Base-by-base conservation (phyloP, 805 yeast species). In the Candida suzukii region DNA sequence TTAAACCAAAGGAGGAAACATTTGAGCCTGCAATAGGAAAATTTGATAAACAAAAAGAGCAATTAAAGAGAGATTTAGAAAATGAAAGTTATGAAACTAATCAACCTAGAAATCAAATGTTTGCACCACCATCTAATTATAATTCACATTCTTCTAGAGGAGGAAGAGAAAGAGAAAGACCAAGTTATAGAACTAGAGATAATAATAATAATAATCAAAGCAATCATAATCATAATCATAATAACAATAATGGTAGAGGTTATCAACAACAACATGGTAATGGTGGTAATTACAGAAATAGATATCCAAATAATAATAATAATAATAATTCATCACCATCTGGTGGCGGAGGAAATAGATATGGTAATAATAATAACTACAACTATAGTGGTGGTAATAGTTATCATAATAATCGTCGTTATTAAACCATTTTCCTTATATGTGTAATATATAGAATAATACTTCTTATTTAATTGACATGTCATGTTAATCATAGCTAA, bases 121-220 rank as follows among this genome's bases (percentile, higher is more conserved):
- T 47, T 41, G 52, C 52, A 9, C 53, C 54, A 3, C 53, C 53
- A 1, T 14, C 46, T 3, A 39, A 44, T 8, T 50, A 50, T 14
- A 12, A 24, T 24, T 16, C 18, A 12, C 26, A n/a, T n/a, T n/a
- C 35, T 7, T 4, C 8, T 21, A n/a, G 30, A 17, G 30, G 37
- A 3, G 22, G 21, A 11, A 12, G 30, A 13, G 22, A 22, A 6
- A 18, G 35, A 12, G n/a, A 7, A 13, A 26, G 29, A 26, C n/a
- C n/a, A n/a, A n/a, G n/a, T n/a, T n/a, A n/a, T n/a, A n/a, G n/a
- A n/a, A n/a, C n/a, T n/a, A n/a, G n/a, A 8, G 11, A 5, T 7
- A 5, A 7, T 12, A 4, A 26, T n/a, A 26, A 5, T 11, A 12
- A 13, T 26, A 7, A 26, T 13, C 29, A 26, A 4, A 26, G 11